Evolutionary conservation across 306 rosid genomes (phyloP), one percentile per base, ranked within the genome.

Genomic region (Medicago arabica): DNA sequence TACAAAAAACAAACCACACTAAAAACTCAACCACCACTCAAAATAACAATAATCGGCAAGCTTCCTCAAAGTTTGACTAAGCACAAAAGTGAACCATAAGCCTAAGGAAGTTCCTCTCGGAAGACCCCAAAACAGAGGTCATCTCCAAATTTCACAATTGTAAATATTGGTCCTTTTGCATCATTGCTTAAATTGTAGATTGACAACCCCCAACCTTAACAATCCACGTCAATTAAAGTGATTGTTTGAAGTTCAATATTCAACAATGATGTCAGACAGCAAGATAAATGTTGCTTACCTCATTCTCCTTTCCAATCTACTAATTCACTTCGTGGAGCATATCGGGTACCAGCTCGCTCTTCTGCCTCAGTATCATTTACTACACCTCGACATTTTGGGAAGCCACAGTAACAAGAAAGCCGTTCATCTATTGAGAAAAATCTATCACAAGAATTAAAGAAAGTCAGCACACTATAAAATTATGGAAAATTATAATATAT

Each of bases 401-500:
- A 92, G 75, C 99, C 99, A 80, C 99, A 96, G 76, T 89, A 96
- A 84, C 99, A 96, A 67, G 98, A 75, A 49, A 96, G 94, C 58
- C 91, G 97, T 74, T 92, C 99, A 83, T 92, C 99, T 69, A 87
- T 95, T 66, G 99, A 92, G 85, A 89, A 92, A 75, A 95, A 95
- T 85, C 99, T 95, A 89, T 40, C 34, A 79, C 41, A 43, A 50
- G 71, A 71, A 58, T n/a, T 23, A 62, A 75, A 84, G 38, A 81
- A 71, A 34, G 80, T 90, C 62, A 86, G 83, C 73, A 60, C 73
- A 79, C 51, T 62, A 65, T 34, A 50, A 50, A 69, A 76, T 54
- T 70, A 62, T 21, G 72, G 70, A 57, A 75, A 70, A 80, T 28
- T 67, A 39, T 39, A 80, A 53, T 28, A 49, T 49, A 64, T 43